Conservation (phyloP, 495 filamentous ascomycete species). For the Penicilliopsis zonata region DNA sequence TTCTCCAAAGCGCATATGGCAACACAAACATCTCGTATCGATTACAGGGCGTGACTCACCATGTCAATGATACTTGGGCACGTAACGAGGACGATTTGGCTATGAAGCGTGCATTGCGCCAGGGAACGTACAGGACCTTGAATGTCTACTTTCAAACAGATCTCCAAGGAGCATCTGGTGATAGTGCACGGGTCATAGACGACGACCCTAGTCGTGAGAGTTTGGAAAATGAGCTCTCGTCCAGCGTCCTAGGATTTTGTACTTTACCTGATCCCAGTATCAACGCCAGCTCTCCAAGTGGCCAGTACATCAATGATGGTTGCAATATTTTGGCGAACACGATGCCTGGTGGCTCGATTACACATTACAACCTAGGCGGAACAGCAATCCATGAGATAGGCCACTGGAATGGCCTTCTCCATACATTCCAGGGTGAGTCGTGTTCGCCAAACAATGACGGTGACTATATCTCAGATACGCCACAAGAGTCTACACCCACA, state of each 20-base stretch:
- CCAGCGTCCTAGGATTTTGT: constrained; percentile 37
- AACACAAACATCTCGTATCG: constrained; percentile 38
- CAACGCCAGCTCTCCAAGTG: constrained; percentile 18
- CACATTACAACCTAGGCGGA: constrained; percentile 34
- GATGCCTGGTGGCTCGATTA: constrained; percentile 34
- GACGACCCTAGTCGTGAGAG: constrained; percentile 3
- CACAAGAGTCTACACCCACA: constrained; percentile 35
- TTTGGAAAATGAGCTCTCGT: constrained; percentile 9
- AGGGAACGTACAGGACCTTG: constrained; percentile 32
- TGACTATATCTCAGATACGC: constrained; percentile 42
- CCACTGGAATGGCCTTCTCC: constrained; percentile 47
- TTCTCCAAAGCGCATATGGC: constrained; percentile 30
- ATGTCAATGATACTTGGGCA: constrained; percentile 59
- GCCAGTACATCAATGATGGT: constrained; percentile 35
- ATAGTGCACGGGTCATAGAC: constrained; percentile 6
- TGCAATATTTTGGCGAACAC: constrained; percentile 40
- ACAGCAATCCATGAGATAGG: constrained; percentile 46
- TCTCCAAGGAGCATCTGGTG: constrained; percentile 18
- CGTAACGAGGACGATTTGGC: constrained; percentile 47
- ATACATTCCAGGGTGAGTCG: constrained; percentile 41
- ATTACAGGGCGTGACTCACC: constrained; percentile 57
- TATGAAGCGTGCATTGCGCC: constrained; percentile 52
- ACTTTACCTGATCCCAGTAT: constrained; percentile 30
- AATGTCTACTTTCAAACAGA: constrained; percentile 44
- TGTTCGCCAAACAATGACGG: constrained; percentile 28